Evolutionary conservation across 441 rosid genomes (phyloP).

Genomic region (Biscutella laevigata): DNA sequence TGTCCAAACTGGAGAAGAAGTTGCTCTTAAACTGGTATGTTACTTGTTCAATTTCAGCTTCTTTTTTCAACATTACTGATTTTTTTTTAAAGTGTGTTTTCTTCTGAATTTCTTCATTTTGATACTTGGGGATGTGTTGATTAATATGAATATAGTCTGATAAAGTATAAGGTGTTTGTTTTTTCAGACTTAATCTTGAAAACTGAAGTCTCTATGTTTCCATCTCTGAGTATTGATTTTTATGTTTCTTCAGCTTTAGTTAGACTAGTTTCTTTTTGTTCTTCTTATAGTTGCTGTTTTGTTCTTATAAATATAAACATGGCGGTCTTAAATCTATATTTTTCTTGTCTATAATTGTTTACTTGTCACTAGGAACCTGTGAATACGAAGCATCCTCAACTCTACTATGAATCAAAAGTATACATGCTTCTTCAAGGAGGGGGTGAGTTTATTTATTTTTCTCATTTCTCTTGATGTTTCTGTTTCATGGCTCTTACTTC

Average conservation of each 20-base stretch:
- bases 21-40: conserved; percentile 55
- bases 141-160: no score
- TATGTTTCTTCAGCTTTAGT: neutral
- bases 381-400: conserved; percentile 66
- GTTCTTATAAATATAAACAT: neutral
- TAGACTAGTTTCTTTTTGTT: neutral
- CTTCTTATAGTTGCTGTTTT: neutral
- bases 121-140: no score
- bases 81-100: no score
- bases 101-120: no score
- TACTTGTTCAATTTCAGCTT: neutral
- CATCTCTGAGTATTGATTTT: neutral
- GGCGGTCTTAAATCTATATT: neutral
- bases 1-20: conserved; percentile 61
- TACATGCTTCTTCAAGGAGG: conserved; percentile 69
- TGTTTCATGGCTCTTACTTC: neutral
- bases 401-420: conserved; percentile 56
- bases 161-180: no score
- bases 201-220: neutral
- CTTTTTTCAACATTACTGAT: neutral
- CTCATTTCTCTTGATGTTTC: neutral
- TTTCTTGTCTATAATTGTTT: neutral
- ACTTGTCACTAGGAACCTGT: conserved; percentile 33
- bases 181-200: neutral
- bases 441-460: conserved; percentile 29